Percentiles rank a stretch among this genome's conserved stretches.
These are phyloP conservation scores for Picea abies DNA, from an alignment of 83 land plant genomes.

Conservation along the genomic window DNA sequence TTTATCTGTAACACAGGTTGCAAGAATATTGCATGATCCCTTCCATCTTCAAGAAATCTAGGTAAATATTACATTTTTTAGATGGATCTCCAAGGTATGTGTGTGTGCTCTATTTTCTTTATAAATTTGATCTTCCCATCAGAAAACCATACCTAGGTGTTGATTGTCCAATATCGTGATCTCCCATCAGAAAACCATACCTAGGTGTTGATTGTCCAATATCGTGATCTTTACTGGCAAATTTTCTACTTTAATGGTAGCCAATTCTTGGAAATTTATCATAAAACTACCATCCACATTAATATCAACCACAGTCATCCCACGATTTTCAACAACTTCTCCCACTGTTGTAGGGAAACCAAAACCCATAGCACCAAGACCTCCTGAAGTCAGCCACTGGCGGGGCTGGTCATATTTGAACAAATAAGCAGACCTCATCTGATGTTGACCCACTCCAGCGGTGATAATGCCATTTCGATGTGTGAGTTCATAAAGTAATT, in stretches of 20 bases:
- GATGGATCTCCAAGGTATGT: conserved; percentile 80
- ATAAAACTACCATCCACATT: conserved; percentile 88
- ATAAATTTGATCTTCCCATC: conserved; percentile 85
- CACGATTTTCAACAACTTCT: conserved; percentile 74
- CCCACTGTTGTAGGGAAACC: conserved; percentile 91
- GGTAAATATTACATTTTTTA: conserved; percentile 56
- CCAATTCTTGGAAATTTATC: conserved; percentile 85
- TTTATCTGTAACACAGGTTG: conserved; percentile 55
- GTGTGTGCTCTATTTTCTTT: conserved; percentile 67
- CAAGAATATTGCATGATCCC: conserved; percentile 68
- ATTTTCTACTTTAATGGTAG: conserved; percentile 21
- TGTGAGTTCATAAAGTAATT: too few species aligned
- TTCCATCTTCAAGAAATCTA: conserved; percentile 67
- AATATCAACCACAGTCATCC: conserved; percentile 64
- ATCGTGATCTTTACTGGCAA: conserved; percentile 77
- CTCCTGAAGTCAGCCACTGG: conserved; percentile 80
- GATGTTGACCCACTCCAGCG: conserved; percentile 42
- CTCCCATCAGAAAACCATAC: too few species aligned
- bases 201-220: too few species aligned
- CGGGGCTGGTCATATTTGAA: conserved; percentile 70
- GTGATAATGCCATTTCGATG: too few species aligned
- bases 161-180: conserved; percentile 81
- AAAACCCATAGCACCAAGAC: conserved; percentile 91
- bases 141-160: conserved; percentile 62
- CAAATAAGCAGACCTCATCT: conserved; percentile 93